A percentile compares a stretch with the other conserved stretches of the same genome.
phyloP scores from a whole-genome alignment of 1,284 basidiomycete species.

The Trametes polyzona region DNA sequence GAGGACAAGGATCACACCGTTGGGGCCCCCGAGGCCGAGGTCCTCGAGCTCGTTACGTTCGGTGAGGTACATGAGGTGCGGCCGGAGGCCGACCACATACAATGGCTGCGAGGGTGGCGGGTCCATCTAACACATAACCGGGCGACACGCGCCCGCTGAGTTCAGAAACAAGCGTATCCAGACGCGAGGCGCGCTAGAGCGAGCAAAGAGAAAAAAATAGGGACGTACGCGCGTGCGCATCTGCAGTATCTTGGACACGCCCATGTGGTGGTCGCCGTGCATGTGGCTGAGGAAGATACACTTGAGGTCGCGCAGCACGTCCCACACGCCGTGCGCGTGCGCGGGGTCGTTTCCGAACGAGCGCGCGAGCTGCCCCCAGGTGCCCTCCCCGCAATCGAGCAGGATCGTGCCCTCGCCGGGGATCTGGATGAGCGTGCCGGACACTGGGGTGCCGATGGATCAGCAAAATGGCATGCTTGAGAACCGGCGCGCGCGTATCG shows the following conservation, averaged over 20 bases:
- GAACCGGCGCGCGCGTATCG: background rate
- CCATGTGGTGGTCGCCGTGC: slow-evolving; percentile 94
- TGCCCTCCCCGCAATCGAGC: slow-evolving; percentile 92
- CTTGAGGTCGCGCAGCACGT: slow-evolving; percentile 72
- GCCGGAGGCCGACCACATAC: slow-evolving; percentile 68
- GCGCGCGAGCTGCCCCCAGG: slow-evolving; percentile 86
- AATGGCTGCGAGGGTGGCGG: slow-evolving; percentile 64
- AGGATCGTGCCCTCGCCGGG: slow-evolving; percentile 73
- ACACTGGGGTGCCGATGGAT: slow-evolving; percentile 53
- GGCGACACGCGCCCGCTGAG: slow-evolving; percentile 1
- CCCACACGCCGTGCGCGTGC: slow-evolving; percentile 48
- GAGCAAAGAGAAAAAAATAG: background rate
- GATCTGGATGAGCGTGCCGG: slow-evolving; percentile 73
- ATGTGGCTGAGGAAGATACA: slow-evolving; percentile 90
- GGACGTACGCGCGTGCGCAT: slow-evolving; percentile 69
- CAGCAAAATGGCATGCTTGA: background rate
- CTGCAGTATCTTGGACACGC: slow-evolving; percentile 74
- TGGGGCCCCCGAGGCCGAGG: slow-evolving; percentile 57
- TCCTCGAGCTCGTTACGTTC: slow-evolving; percentile 71
- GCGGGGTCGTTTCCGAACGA: slow-evolving; percentile 68
- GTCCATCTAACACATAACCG: slow-evolving; percentile 49
- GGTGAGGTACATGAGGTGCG: slow-evolving; percentile 62
- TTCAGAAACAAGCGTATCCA: slow-evolving; percentile 3
- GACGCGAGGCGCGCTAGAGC: slow-evolving; percentile 1
- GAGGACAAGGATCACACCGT: slow-evolving; percentile 57